A percentile compares a stretch with the other conserved stretches of the same genome.
These are phyloP conservation scores for Mitragyna speciosa DNA, from an alignment of 257 asterid species.

Conservation along the genomic window DNA sequence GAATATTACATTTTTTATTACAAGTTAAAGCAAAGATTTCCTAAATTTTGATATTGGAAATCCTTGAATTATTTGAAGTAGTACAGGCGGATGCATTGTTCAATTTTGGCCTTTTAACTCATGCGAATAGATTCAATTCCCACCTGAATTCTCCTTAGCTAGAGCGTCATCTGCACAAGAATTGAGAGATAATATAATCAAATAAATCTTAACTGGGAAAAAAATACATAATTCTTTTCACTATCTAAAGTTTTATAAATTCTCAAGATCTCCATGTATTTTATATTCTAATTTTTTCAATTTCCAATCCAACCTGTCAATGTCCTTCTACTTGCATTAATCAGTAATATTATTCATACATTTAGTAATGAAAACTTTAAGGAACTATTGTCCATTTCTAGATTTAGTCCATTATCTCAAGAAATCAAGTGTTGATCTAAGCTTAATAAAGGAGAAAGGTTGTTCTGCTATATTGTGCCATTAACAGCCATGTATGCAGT, in stretches of 20 bases:
- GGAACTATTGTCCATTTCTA: background rate
- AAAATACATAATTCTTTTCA: background rate
- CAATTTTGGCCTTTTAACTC: background rate
- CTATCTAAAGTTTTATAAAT: background rate
- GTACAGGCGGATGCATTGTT: background rate
- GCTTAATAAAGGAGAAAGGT: background rate
- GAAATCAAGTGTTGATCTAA: background rate
- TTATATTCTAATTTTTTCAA: background rate
- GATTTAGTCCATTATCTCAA: background rate
- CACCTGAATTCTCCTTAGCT: slow-evolving; percentile 1
- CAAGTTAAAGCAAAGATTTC: background rate
- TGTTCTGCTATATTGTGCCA: background rate
- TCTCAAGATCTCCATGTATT: background rate
- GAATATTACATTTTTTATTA: background rate
- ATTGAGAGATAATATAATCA: background rate
- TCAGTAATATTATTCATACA: background rate
- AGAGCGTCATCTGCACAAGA: slow-evolving; percentile 5
- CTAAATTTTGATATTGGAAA: background rate
- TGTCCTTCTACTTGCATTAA: background rate
- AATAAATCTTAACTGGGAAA: background rate
- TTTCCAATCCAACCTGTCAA: background rate
- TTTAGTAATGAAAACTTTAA: background rate
- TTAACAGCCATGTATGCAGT: background rate
- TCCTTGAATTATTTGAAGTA: background rate
- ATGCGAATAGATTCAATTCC: background rate